Evolutionary conservation across 305 asterid species (phyloP).

Genomic region (Caryopteris hybrid): DNA sequence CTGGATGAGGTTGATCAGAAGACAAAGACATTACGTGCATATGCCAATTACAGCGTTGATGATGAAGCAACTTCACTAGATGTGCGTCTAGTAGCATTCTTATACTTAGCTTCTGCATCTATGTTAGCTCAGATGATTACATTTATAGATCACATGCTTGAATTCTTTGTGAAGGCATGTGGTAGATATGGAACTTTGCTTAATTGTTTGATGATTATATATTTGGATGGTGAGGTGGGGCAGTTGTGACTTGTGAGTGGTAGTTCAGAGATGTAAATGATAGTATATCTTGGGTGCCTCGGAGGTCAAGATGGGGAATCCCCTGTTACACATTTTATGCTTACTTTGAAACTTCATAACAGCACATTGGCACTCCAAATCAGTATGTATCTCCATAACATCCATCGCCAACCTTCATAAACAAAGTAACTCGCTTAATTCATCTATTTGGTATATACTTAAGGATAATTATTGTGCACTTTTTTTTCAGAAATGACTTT

Average conservation of each 20-base stretch:
- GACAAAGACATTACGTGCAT: constrained; percentile 53
- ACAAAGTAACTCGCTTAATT: not conserved
- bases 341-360: not conserved
- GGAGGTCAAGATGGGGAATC: too few species aligned
- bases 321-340: too few species aligned
- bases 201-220: not conserved
- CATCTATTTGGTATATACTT: not conserved
- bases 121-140: not conserved
- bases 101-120: constrained; percentile 15
- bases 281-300: too few species aligned
- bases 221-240: not conserved
- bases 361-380: not conserved
- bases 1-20: constrained; percentile 70
- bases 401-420: not conserved
- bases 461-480: not conserved
- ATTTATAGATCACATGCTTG: not conserved
- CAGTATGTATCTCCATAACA: not conserved
- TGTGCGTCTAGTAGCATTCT: constrained; percentile 43
- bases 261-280: too few species aligned
- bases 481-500: not conserved
- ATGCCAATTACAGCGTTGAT: constrained; percentile 34
- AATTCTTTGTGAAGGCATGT: not conserved
- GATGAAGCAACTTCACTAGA: constrained; percentile 61
- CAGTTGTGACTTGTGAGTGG: not conserved
- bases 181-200: not conserved